These are phyloP conservation scores for Aspergillus mulundensis DNA, from an alignment of 495 filamentous ascomycete species.

Conservation along the genomic window DNA sequence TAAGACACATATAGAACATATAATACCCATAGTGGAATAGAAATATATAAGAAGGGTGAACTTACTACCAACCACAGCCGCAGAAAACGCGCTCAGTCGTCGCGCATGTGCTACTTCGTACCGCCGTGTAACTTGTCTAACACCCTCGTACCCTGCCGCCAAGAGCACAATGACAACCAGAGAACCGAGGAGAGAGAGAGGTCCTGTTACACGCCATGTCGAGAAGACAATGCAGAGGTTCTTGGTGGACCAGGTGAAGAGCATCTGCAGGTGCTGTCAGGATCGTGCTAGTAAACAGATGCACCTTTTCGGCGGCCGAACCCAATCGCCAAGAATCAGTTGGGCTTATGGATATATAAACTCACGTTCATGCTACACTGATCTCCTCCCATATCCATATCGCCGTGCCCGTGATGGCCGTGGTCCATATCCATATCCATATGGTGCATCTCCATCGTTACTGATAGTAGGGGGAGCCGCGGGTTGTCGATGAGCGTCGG, in stretches of 20 bases:
- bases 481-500: background rate
- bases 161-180: slow-evolving; percentile 77
- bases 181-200: slow-evolving; percentile 69
- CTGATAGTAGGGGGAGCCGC: background rate
- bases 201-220: slow-evolving; percentile 77
- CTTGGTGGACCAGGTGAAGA: slow-evolving; percentile 90
- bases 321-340: background rate
- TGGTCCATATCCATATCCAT: slow-evolving; percentile 42
- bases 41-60: slow-evolving; percentile 23
- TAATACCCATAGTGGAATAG: background rate
- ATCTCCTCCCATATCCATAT: slow-evolving; percentile 53
- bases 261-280: slow-evolving; percentile 58
- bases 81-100: slow-evolving; percentile 42
- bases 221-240: slow-evolving; percentile 95
- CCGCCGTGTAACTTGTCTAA: slow-evolving; percentile 68
- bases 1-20: slow-evolving; percentile 1
- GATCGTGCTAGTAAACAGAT: background rate
- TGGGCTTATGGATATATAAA: background rate
- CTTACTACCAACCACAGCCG: slow-evolving; percentile 39
- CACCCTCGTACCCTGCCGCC: slow-evolving; percentile 83
- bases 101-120: slow-evolving; percentile 65
- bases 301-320: background rate
- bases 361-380: slow-evolving; percentile 84
- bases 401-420: slow-evolving; percentile 49
- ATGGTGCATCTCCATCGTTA: slow-evolving; percentile 34